phyloP scores from a whole-genome alignment of 1,284 basidiomycete genomes.

The Peniophora sp. region DNA sequence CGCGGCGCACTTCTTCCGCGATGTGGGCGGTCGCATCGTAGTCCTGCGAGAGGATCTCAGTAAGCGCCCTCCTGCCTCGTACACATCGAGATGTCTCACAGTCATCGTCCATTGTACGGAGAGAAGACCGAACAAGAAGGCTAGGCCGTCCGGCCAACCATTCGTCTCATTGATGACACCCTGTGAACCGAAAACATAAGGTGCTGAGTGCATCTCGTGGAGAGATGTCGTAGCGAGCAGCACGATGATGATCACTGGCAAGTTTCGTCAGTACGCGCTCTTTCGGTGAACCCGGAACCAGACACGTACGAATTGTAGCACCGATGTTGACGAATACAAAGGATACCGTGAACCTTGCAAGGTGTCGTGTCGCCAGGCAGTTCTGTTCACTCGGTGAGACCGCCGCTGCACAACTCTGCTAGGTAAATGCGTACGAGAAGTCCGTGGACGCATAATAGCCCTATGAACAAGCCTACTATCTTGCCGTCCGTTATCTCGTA shows the following conservation, averaged over 20 bases:
- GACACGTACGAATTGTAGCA: constrained; percentile 47
- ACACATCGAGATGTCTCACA: constrained; percentile 27
- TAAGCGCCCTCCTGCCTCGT: background rate
- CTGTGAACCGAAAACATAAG: constrained; percentile 71
- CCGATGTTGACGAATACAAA: constrained; percentile 90
- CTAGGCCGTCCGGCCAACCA: constrained; percentile 73
- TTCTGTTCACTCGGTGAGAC: constrained; percentile 36
- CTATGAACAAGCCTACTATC: constrained; percentile 70
- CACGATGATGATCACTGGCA: constrained; percentile 73
- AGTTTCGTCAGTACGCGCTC: background rate
- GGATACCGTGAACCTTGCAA: constrained; percentile 70
- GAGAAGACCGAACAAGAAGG: constrained; percentile 83
- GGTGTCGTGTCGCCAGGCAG: constrained; percentile 72
- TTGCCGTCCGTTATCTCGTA: constrained; percentile 51
- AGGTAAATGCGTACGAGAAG: constrained; percentile 40
- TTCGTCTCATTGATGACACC: constrained; percentile 72
- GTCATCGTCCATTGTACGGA: constrained; percentile 93
- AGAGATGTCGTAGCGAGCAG: constrained; percentile 74
- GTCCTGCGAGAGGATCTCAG: constrained; percentile 24
- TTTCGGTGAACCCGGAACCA: constrained; percentile 1
- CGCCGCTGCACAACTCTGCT: background rate
- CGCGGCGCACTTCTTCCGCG: constrained; percentile 85
- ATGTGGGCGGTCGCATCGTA: constrained; percentile 85
- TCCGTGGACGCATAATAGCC: constrained; percentile 68
- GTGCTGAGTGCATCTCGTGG: constrained; percentile 72